Evolutionary conservation across 1,284 basidiomycete species (phyloP).

Genomic region (Waitea zeae): DNA sequence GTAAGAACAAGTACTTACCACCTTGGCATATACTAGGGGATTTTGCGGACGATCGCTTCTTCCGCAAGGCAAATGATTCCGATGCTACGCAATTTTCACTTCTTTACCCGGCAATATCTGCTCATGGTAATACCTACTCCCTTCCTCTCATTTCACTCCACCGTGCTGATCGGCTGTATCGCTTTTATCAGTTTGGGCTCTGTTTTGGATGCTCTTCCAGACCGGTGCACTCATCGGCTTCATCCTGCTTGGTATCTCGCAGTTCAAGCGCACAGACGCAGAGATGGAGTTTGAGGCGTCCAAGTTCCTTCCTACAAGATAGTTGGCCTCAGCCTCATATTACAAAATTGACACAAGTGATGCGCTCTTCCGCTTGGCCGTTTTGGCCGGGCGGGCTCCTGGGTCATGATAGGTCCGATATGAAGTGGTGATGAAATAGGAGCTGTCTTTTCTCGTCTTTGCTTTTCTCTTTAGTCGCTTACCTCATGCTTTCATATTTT

Average conservation of each 20-base stretch:
- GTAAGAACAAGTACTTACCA: slow-evolving; percentile 1
- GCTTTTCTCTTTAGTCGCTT: too few species aligned
- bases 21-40: slow-evolving; percentile 40
- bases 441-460: too few species aligned
- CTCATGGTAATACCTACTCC: slow-evolving; percentile 33
- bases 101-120: slow-evolving; percentile 43
- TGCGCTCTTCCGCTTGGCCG: too few species aligned
- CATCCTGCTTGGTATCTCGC: slow-evolving; percentile 47
- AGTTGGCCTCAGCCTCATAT: too few species aligned
- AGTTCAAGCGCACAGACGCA: too few species aligned
- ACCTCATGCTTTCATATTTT: too few species aligned
- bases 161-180: neutral
- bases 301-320: too few species aligned
- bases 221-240: slow-evolving; percentile 50
- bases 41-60: slow-evolving; percentile 70
- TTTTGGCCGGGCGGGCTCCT: too few species aligned
- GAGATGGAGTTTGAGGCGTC: too few species aligned
- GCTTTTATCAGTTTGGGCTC: slow-evolving; percentile 42
- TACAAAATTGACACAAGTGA: too few species aligned
- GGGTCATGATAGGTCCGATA: too few species aligned
- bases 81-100: slow-evolving; percentile 65
- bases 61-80: slow-evolving; percentile 72
- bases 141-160: neutral
- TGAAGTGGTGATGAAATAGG: too few species aligned
- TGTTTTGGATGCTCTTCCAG: slow-evolving; percentile 59